A percentile compares a stretch with the other conserved stretches of the same genome.
Conservation (phyloP, 352 stramenopile species). For the Pythium pectinolyticum region DNA sequence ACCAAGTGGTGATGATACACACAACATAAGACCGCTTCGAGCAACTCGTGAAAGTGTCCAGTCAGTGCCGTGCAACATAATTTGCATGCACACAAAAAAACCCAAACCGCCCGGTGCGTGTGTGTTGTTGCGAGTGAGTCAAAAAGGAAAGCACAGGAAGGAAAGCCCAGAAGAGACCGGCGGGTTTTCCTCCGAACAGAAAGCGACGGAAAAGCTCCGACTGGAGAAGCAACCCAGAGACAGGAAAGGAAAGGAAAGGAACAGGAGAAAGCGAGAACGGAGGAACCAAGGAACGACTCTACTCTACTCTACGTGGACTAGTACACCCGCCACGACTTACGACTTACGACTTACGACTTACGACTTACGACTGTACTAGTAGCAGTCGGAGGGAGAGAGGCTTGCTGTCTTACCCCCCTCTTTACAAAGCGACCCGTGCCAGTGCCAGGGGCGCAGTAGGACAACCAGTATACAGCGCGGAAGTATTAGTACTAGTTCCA, state of each 20-base stretch:
- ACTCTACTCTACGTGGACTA: too few relatives aligned
- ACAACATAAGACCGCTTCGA: background rate
- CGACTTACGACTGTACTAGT: too few relatives aligned
- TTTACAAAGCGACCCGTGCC: too few relatives aligned
- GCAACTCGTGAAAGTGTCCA: background rate
- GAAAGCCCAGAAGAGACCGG: too few relatives aligned
- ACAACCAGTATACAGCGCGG: background rate
- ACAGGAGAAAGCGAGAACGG: too few relatives aligned
- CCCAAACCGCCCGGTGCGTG: background rate
- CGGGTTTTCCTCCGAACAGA: constrained; percentile 8
- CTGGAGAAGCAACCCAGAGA: too few relatives aligned
- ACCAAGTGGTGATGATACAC: background rate
- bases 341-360: too few relatives aligned
- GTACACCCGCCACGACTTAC: too few relatives aligned
- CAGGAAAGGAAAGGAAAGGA: background rate
- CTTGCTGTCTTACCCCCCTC: too few relatives aligned
- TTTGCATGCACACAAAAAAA: background rate
- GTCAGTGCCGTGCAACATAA: constrained; percentile 1
- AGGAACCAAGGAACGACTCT: too few relatives aligned
- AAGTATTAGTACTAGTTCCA: background rate
- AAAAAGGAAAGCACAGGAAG: background rate
- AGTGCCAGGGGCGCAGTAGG: too few relatives aligned
- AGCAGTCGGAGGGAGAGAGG: too few relatives aligned
- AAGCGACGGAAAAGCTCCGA: constrained; percentile 3
- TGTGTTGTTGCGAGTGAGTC: background rate